Evolutionary conservation across 768 basidiomycete species (phyloP).

Genomic region (Chlorophyllum brunneum): DNA sequence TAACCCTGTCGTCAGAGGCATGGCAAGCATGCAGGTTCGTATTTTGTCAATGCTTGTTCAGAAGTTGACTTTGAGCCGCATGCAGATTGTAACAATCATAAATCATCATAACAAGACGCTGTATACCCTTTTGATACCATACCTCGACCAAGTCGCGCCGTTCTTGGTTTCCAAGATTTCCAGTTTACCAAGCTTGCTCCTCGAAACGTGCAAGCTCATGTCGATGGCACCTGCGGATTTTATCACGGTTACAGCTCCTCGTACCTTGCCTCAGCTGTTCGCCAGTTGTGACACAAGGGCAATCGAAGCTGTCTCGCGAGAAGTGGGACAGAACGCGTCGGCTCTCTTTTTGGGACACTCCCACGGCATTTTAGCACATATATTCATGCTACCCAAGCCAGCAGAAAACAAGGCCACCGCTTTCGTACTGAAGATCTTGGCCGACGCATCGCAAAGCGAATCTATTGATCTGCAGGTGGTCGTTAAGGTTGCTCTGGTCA

Average conservation of each 20-base stretch:
- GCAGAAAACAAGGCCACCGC: conserved; percentile 54
- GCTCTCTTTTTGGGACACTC: conserved; percentile 51
- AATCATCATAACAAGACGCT: conserved; percentile 56
- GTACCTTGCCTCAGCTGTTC: conserved; percentile 69
- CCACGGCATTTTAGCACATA: conserved; percentile 56
- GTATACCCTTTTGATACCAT: conserved; percentile 67
- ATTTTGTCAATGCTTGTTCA: conserved; percentile 10
- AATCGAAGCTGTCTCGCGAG: conserved; percentile 57
- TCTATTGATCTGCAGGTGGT: conserved; percentile 43
- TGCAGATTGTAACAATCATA: conserved; percentile 55
- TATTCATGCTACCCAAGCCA: conserved; percentile 56
- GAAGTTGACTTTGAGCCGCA: not conserved
- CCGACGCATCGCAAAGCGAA: conserved; percentile 36
- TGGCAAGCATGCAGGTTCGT: conserved; percentile 63
- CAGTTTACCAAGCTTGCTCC: conserved; percentile 53
- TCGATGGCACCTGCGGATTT: conserved; percentile 54
- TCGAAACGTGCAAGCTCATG: conserved; percentile 69
- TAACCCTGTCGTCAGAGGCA: conserved; percentile 68
- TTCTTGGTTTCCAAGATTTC: conserved; percentile 58
- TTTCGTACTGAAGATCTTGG: conserved; percentile 62
- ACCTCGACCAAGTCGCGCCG: conserved; percentile 62
- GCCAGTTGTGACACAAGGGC: conserved; percentile 54
- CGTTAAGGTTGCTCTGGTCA: conserved; percentile 64
- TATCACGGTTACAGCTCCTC: conserved; percentile 55
- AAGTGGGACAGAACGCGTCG: conserved; percentile 41